Base-by-base conservation (phyloP, 805 yeast species). In the Lachancea lanzarotensis region DNA sequence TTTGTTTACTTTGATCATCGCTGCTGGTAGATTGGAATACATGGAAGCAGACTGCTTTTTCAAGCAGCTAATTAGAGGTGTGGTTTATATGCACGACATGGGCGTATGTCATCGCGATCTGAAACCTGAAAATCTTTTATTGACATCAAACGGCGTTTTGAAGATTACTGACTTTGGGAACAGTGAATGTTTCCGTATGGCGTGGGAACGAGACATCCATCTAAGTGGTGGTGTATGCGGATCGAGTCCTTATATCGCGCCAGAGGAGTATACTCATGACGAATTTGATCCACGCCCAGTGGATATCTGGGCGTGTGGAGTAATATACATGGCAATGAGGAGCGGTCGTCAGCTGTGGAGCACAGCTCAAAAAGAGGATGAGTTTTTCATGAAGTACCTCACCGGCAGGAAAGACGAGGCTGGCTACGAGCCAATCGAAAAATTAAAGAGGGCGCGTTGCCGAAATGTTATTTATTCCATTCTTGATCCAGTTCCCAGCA, bases 261-360 rank as follows among this genome's bases (percentile, higher is more conserved):
- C 96, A 0, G 96, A 88, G 65, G 93, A 84, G 52, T 84, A 80
- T 62, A 51, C 58, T 42, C 70, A 75, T 2, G 68, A 74, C 33
- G 80, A 78, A 56, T 88, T 85, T 63, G 96, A 88, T 65, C 84
- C 95, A 2, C 67, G 95, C 45, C 74, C 84, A 30, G 84, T 84
- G 6, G 96, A 88, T 66, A 79, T 87, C 31, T 88, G 96, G 96
- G 81, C 95, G 0, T 86, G 95, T 69, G 96, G 95, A 40, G 91
- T 88, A 10, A 87, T 88, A 30, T 88, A 84, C 60, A 82, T 88
- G 87, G 95, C 95, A 6, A 83, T 88, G 91, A 72, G 97, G 55
- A 86, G 96, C 0, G 98, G 98, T 3, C 72, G 96, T 43, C 96
- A 91, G 57, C 66, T 93, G 43, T 91, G 98, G 98, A 79, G 84